Percentiles rank a stretch among this genome's conserved stretches.
Conservation (phyloP, 441 rosid species). For the Arabidopsis hybrid region DNA sequence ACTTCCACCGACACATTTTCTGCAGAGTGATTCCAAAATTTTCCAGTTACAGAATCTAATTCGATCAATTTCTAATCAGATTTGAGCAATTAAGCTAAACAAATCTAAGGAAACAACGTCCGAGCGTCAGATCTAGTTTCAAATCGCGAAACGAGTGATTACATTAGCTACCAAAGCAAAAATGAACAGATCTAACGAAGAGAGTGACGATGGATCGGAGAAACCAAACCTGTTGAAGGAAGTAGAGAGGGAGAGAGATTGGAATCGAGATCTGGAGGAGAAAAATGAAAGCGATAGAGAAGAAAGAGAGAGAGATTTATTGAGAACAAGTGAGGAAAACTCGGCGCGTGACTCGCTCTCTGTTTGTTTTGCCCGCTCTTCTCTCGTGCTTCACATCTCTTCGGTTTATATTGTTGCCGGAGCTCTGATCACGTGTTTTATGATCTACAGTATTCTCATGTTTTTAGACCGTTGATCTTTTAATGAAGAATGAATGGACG, state of each 20-base stretch:
- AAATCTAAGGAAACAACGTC: neutral
- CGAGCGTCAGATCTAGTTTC: neutral
- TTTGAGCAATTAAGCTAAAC: neutral
- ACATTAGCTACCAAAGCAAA: neutral
- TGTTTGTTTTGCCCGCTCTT: slow-evolving; percentile 44
- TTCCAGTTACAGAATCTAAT: neutral
- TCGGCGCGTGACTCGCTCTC: slow-evolving; percentile 41
- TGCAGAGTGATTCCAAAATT: neutral
- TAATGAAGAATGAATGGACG: neutral
- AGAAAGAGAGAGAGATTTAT: slow-evolving; percentile 19
- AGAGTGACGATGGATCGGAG: slow-evolving; percentile 9
- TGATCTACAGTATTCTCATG: no score
- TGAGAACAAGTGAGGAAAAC: slow-evolving; percentile 18
- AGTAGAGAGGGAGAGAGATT: slow-evolving; percentile 4
- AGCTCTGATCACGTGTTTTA: slow-evolving; percentile 23
- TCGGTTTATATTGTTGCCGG: slow-evolving; percentile 42
- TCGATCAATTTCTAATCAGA: neutral
- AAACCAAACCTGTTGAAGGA: slow-evolving; percentile 37
- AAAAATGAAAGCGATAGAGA: slow-evolving; percentile 22
- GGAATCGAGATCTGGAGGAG: slow-evolving; percentile 29
- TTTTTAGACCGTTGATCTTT: slow-evolving; percentile 28
- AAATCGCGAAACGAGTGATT: neutral
- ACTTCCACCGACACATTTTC: neutral
- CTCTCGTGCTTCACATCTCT: slow-evolving; percentile 37
- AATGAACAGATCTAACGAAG: slow-evolving; percentile 33